phyloP scores from a whole-genome alignment of 345 rosid species.

The Hibiscus mutabilis region DNA sequence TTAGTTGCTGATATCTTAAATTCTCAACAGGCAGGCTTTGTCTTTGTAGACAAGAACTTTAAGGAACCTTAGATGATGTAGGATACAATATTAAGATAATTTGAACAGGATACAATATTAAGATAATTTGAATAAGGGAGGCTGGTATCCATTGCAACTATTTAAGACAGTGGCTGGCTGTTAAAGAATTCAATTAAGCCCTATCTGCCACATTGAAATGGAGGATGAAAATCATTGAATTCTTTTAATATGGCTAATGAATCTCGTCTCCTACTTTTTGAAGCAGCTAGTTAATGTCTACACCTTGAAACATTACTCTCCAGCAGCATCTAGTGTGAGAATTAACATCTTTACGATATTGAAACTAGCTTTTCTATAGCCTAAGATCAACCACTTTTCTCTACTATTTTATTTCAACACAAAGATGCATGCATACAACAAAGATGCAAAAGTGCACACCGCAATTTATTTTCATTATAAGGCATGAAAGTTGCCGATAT shows the following conservation, averaged over 20 bases:
- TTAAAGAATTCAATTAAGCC: background rate
- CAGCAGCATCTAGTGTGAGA: too few relatives aligned
- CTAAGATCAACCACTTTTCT: too few relatives aligned
- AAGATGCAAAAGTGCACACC: too few relatives aligned
- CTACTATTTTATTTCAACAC: too few relatives aligned
- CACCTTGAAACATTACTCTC: too few relatives aligned
- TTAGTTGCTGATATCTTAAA: background rate
- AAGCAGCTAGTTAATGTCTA: too few relatives aligned
- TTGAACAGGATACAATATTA: too few relatives aligned
- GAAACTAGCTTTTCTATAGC: too few relatives aligned
- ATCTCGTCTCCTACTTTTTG: background rate
- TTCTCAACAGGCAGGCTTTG: too few relatives aligned
- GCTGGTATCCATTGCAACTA: background rate
- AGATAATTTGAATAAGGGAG: background rate
- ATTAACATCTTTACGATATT: background rate
- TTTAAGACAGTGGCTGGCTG: slow-evolving; percentile 1
- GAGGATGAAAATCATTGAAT: background rate
- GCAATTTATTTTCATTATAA: too few relatives aligned
- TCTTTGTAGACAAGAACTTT: background rate
- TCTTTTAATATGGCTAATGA: background rate
- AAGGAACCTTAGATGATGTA: background rate
- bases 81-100: background rate
- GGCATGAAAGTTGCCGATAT: too few relatives aligned
- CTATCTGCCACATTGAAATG: background rate
- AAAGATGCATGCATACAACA: too few relatives aligned